Percentiles rank a stretch among this genome's conserved stretches.
Evolutionary conservation across 306 rosid species (phyloP).

Genomic region (Erythrophleum fordii): DNA sequence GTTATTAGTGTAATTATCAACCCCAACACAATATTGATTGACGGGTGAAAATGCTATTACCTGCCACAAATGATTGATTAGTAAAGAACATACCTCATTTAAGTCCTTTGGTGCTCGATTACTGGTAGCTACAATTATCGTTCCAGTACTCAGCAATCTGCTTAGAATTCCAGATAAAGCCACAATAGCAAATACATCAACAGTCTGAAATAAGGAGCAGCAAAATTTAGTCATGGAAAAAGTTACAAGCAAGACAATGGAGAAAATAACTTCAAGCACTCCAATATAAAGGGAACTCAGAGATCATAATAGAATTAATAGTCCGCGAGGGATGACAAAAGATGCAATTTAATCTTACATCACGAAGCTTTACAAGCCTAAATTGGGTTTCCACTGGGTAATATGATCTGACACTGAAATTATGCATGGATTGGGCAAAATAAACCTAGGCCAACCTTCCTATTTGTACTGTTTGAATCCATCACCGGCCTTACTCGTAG

Average conservation of each 20-base stretch:
- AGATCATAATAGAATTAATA: constrained; percentile 11
- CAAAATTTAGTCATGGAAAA: constrained; percentile 42
- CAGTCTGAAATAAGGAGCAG: constrained; percentile 80
- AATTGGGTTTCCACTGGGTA: constrained; percentile 29
- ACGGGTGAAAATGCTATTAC: constrained; percentile 13
- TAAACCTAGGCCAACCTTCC: neutral
- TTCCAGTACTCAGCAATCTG: constrained; percentile 89
- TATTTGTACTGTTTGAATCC: neutral
- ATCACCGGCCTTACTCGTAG: neutral
- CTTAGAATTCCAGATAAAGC: constrained; percentile 98
- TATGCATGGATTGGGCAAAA: neutral
- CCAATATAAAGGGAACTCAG: constrained; percentile 22
- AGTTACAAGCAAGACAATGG: constrained; percentile 19
- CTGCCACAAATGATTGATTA: constrained; percentile 1
- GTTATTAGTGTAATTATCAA: constrained; percentile 17
- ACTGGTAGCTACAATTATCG: constrained; percentile 95
- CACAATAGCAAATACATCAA: constrained; percentile 99
- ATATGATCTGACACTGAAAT: constrained; percentile 26
- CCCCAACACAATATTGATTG: constrained; percentile 4
- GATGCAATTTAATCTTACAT: constrained; percentile 29
- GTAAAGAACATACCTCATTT: constrained; percentile 67
- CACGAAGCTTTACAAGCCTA: constrained; percentile 31
- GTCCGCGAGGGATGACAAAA: constrained; percentile 16
- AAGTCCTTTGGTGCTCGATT: constrained; percentile 91
- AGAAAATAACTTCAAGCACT: constrained; percentile 2